Evolutionary conservation across 2,329 filamentous ascomycete species (phyloP), one percentile per base, ranked within the genome.

Genomic region (Penicillium sp.): DNA sequence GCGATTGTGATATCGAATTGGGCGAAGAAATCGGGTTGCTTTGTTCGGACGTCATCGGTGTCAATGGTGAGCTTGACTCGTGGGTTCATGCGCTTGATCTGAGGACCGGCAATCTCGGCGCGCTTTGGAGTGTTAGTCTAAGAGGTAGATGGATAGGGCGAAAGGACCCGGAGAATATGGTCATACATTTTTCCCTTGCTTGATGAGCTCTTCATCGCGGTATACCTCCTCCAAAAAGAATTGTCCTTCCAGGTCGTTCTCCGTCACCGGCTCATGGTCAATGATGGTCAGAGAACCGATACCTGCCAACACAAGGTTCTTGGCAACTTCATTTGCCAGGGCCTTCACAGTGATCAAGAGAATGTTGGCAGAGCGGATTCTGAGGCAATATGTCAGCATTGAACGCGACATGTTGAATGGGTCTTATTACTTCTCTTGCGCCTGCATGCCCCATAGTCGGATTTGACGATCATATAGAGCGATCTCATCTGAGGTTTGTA

Each of bases 381-480:
- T 92, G 55, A 21, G 46, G 26, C 21, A 47, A 11, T 29, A 29
- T 42, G n/a, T 54, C 29, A 54, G 44, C 35, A 54, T 25, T 13
- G 4, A n/a, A 7, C 29, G 13, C 11, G 25, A 33, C 46, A 3
- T 27, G 27, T 27, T 49, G 6, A 27, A 11, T n/a, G n/a, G 35
- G 19, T 56, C 29, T 25, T 10, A 72, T 69, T 70, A 85, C 83
- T 83, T 84, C 73, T 96, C 90, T 75, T 99, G 95, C 7, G 95
- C 95, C 69, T 95, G 88, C 70, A 98, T 91, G 44, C 95, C 95
- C 95, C 95, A 99, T 29, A 99, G 87, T 53, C 95, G 89, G 69
- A 99, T 97, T 75, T 99, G 95, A 50, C 95, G 88, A 77, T 99
- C 95, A 74, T 99, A 99, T 6, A 98, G 86, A 14, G 93, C 95